Evolutionary conservation across 176 grass and related monocot genomes (phyloP), one percentile per base, ranked within the genome.

Genomic region (Puya raimondii): DNA sequence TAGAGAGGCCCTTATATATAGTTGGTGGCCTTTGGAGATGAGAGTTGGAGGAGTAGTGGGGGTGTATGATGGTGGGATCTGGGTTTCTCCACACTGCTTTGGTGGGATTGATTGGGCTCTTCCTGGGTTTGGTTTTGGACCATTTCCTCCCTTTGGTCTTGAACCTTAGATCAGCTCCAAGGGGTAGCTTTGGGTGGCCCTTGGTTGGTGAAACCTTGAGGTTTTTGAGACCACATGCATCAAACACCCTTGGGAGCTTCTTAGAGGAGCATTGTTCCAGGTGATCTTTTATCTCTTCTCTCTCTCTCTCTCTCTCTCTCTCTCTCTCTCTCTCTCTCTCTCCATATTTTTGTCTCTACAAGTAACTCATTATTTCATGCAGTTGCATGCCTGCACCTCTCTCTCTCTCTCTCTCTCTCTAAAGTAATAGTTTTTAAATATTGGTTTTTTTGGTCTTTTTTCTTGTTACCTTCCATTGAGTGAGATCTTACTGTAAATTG

Each of bases 181-280:
- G 51, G 72, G 90, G 90, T 14, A 90, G 78, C 77, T 94, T 94
- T 70, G 90, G 90, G 11, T 94, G 90, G 86, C 90, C 90, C 65
- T 81, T 94, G 49, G 58, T 94, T 16, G 90, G 90, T 13, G 90
- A 94, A 82, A 94, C 90, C 48, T 78, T 94, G 22, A 76, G 80
- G 16, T 90, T 94, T 70, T 78, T 94, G 72, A 79, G 64, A 12
- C 90, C 90, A 25, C 90, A 94, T 64, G 80, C 90, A 11, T 90
- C 86, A 63, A 86, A 77, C 80, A 80, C 80, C 54, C 80, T 94
- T 11, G 90, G 90, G 66, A 76, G 51, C 74, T 94, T 94, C 80
- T 54, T 94, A 15, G 80, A 86, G 70, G 71, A 89, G 61, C 84
- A 83, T 80, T 96, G 87, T 72, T 79, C 86, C 70, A 87, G 91